Base-by-base conservation (phyloP, 2,329 filamentous ascomycete species). In the Penicillium glabrum region DNA sequence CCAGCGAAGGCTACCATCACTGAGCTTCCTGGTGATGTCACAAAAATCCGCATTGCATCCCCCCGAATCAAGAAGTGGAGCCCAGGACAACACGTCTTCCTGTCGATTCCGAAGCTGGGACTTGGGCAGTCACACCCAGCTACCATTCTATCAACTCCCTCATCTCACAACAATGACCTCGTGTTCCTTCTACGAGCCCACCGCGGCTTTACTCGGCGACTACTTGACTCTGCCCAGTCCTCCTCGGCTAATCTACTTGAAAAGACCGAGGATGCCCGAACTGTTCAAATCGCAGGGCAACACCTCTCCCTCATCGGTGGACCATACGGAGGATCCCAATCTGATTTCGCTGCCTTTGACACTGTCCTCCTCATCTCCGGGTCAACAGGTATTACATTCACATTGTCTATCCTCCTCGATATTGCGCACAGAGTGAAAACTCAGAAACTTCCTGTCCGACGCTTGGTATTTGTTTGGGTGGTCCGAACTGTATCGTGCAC, bases 11-110 rank as follows among this genome's bases (percentile, higher is more conserved):
- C 59, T 14, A 69, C 59, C 46, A 62, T 70, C 51, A 65, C 56
- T 48, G 63, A 56, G 39, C 62, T 76, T 8, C 67, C 63, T 52
- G 74, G 69, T n/a, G 69, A 70, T 11, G 72, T 72, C 6, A 77
- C 75, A 2, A 73, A 69, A 54, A 58, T 77, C 26, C 63, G 61
- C n/a, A 60, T 77, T 10, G 64, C 67, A 2, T 72, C 68, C 51
- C 67, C 70, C 23, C 46, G 68, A 1, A 67, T 76, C 59, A 74
- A 69, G 43, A 65, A 63, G 5, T 77, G 75, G 74, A 61, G 51
- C 13, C 70, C 75, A 16, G 59, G 59, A 44, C 51, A 56, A 14
- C 59, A 61, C 37, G 48, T 57, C 9, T 50, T 59, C 24, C 41
- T 61, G 4, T 52, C 57, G 1, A 53, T 54, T 41, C 59, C 51